phyloP scores from a whole-genome alignment of 2,329 filamentous ascomycete species.

The Delphinella strobiligena region DNA sequence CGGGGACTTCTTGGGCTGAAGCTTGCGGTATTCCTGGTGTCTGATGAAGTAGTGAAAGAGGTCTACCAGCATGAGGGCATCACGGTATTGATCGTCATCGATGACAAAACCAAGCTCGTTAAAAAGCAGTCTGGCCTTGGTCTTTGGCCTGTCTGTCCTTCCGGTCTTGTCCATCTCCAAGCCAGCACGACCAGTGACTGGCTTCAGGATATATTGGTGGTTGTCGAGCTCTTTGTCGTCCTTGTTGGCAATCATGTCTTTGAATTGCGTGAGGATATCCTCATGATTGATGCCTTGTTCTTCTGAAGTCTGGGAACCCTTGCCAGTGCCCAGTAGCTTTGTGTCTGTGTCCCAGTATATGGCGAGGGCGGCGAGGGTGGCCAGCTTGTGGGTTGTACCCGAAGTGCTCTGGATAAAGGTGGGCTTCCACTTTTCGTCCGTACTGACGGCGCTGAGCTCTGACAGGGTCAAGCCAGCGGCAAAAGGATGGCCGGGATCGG shows the following conservation, averaged over 20 bases:
- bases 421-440: slow-evolving; percentile 86
- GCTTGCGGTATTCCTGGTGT: slow-evolving; percentile 91
- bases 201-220: slow-evolving; percentile 91
- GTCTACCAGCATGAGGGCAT: slow-evolving; percentile 95
- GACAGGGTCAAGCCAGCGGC: slow-evolving; percentile 84
- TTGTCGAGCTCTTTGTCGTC: slow-evolving; percentile 44
- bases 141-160: slow-evolving; percentile 63
- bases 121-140: slow-evolving; percentile 84
- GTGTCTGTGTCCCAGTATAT: slow-evolving; percentile 98
- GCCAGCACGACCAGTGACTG: slow-evolving; percentile 88
- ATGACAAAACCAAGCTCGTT: slow-evolving; percentile 97
- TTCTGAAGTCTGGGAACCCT: slow-evolving; percentile 51
- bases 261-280: slow-evolving; percentile 67
- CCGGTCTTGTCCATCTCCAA: slow-evolving; percentile 92
- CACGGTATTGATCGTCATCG: slow-evolving; percentile 93
- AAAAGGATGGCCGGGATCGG: slow-evolving; percentile 88
- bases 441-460: slow-evolving; percentile 95
- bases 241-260: slow-evolving; percentile 63
- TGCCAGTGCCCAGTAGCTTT: slow-evolving; percentile 67
- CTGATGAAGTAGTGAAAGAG: slow-evolving; percentile 97
- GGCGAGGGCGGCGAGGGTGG: slow-evolving; percentile 76
- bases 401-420: slow-evolving; percentile 82
- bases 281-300: slow-evolving; percentile 56
- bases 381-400: slow-evolving; percentile 81
- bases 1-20: slow-evolving; percentile 72